Percentiles rank a stretch among this genome's conserved stretches.
Evolutionary conservation across 495 filamentous ascomycete species (phyloP).

Genomic region (Talaromyces ruber): DNA sequence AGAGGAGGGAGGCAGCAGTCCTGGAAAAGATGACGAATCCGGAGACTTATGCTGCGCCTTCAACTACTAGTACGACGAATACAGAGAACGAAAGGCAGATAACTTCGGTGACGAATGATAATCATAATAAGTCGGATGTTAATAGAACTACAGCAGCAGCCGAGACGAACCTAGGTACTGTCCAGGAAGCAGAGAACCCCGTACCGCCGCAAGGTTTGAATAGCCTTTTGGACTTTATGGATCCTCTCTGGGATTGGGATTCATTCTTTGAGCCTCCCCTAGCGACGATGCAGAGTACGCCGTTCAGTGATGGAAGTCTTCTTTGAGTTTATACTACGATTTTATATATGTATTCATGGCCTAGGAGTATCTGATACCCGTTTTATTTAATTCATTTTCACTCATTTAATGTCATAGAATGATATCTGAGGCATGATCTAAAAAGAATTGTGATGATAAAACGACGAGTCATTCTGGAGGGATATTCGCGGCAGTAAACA

Average conservation of each 20-base stretch:
- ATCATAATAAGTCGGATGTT: not conserved
- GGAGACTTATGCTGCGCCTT: not conserved
- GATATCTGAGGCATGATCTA: not conserved
- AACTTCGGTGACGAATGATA: not conserved
- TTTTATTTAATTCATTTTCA: not conserved
- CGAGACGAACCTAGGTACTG: not conserved
- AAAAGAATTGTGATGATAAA: not conserved
- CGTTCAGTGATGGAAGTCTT: not conserved
- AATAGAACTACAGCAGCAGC: not conserved
- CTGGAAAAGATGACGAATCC: constrained; percentile 10
- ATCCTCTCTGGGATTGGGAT: constrained; percentile 6
- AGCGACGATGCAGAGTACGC: not conserved
- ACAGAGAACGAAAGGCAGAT: too few relatives aligned
- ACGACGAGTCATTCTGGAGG: not conserved
- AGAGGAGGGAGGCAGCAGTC: constrained; percentile 12
- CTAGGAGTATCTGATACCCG: not conserved
- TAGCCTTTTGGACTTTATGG: constrained; percentile 2
- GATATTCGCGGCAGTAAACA: not conserved
- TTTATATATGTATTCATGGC: not conserved
- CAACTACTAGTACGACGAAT: not conserved
- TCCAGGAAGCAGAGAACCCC: not conserved
- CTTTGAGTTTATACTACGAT: not conserved
- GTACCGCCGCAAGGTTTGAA: not conserved
- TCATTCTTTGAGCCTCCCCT: constrained; percentile 1
- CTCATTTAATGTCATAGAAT: not conserved